Base-by-base conservation (phyloP, 768 basidiomycete genomes). In the Erythrobasidium yunnanense region DNA sequence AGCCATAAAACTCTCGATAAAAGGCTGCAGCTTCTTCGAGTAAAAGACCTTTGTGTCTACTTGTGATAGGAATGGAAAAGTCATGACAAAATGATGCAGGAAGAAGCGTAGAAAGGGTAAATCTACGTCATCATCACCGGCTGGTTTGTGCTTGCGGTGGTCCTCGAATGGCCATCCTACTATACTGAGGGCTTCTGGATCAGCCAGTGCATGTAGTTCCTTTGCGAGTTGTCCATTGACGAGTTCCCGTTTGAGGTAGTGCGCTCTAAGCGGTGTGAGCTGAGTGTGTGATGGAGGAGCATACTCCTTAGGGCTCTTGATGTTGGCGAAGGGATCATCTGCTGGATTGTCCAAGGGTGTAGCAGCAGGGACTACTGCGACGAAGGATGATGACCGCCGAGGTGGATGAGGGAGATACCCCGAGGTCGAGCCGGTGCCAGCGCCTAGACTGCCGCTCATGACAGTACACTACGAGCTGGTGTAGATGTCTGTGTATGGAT, bases 201-300 rank as follows among this genome's bases (percentile, higher is more conserved):
- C 73, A 57, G 76, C 82, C 70, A 90, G 80, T 22, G 78, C 78
- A 67, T 83, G 80, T 68, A 97, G 81, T 77, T 99, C 95, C n/a
- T 77, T 78, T 71, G 79, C 77, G 71, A 96, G 84, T 76, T 96
- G 85, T 55, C 96, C 84, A 70, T 87, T 83, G 47, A 96, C 81
- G 63, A 99, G 84, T 18, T 88, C 83, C 77, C 97, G 97, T 81
- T 97, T 99, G 75, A 99, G 87, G 77, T 99, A 99, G 75, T 99
- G 95, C 2, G 92, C 90, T 46, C 92, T 86, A 52, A 92, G 78
- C 13, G 93, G 88, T 0, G 90, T 88, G 53, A 96, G 83, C 55
- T 63, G 20, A 25, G 60, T 51, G 52, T 63, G 60, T 23, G 22
- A 20, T 2, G 60, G 60, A 20, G 60, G 45, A 20, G 27, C 42